phyloP scores from a whole-genome alignment of 1,284 basidiomycete genomes.

The Cystobasidium sp. region DNA sequence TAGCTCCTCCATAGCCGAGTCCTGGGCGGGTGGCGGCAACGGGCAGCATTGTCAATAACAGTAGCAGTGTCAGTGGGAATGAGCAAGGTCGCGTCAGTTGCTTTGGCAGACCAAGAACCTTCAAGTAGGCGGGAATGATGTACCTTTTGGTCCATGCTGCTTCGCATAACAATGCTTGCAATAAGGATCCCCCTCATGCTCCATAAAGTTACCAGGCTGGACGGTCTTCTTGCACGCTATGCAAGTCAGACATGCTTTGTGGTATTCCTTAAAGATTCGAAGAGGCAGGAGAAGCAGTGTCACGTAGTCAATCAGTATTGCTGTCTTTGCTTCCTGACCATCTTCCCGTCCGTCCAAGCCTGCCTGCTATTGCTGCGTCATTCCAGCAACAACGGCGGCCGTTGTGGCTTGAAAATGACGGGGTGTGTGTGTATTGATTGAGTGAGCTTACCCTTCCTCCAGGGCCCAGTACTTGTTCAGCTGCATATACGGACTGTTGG shows the following conservation, averaged over 20 bases:
- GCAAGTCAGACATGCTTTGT: slow-evolving; percentile 59
- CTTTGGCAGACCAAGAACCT: neutral
- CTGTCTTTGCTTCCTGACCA: neutral
- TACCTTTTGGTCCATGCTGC: slow-evolving; percentile 44
- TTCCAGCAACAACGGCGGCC: slow-evolving; percentile 1
- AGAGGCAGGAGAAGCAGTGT: neutral
- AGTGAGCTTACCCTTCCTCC: slow-evolving; percentile 33
- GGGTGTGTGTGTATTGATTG: neutral
- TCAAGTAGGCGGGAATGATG: neutral
- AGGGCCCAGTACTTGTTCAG: slow-evolving; percentile 40
- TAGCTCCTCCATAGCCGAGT: slow-evolving; percentile 42
- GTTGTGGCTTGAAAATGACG: too few species aligned
- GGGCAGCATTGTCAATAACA: neutral
- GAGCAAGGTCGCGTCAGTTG: neutral
- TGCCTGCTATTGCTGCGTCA: neutral
- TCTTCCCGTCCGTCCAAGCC: neutral
- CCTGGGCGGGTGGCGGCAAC: slow-evolving; percentile 1
- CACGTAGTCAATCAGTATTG: neutral
- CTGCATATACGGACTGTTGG: slow-evolving; percentile 39
- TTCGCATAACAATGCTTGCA: slow-evolving; percentile 46
- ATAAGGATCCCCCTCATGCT: slow-evolving; percentile 56
- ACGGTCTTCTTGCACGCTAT: slow-evolving; percentile 58
- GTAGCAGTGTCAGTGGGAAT: neutral
- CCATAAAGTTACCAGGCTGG: slow-evolving; percentile 57
- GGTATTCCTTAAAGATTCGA: slow-evolving; percentile 56